Evolutionary conservation across 441 rosid genomes (phyloP).

Genomic region (Isatis lusitanica): DNA sequence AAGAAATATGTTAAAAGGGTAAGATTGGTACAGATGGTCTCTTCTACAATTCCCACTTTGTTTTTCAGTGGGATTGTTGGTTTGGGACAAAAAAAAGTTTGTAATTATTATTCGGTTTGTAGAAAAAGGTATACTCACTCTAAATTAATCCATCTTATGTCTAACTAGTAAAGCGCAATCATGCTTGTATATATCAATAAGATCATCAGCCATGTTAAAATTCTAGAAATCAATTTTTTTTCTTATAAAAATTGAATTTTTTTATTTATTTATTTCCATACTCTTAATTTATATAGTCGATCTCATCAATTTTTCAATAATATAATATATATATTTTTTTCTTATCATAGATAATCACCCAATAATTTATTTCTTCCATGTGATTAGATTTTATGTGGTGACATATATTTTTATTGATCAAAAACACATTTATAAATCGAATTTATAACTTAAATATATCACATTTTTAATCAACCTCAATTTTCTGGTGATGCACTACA

Average conservation of each 20-base stretch:
- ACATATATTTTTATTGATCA: neutral
- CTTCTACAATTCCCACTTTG: conserved; percentile 47
- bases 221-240: no score
- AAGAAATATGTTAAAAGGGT: conserved; percentile 26
- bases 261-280: no score
- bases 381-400: neutral
- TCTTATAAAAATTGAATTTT: no score
- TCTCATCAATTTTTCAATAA: no score
- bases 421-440: neutral
- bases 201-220: neutral
- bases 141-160: conserved; percentile 1
- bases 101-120: conserved; percentile 58
- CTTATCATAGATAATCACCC: neutral
- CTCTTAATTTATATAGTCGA: no score
- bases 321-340: neutral
- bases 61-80: conserved; percentile 72
- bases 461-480: neutral
- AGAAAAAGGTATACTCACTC: conserved; percentile 30
- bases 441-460: neutral
- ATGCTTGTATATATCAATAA: neutral
- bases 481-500: neutral
- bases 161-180: neutral
- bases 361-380: neutral
- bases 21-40: conserved; percentile 26
- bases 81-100: conserved; percentile 33